A percentile compares a stretch with the other conserved stretches of the same genome.
Evolutionary conservation across 1,284 basidiomycete species (phyloP).

Genomic region (Trametes sp.): DNA sequence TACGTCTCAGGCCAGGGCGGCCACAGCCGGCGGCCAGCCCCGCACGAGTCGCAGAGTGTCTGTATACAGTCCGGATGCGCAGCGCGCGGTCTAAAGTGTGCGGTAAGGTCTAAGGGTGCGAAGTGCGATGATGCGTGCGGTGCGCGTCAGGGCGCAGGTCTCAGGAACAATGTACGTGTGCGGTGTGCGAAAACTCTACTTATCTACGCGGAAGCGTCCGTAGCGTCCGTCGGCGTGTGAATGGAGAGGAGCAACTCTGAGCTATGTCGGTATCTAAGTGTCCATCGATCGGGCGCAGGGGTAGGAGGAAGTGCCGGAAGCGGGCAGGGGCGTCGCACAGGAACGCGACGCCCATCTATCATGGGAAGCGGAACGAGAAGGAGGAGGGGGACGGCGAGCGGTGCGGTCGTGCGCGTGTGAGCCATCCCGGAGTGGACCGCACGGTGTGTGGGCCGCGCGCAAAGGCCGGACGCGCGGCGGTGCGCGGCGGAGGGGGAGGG

Average conservation of each 20-base stretch:
- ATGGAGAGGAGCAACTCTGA: too few relatives aligned
- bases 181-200: conserved; percentile 9
- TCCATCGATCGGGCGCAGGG: conserved; percentile 10
- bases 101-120: not conserved
- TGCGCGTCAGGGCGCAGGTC: too few relatives aligned
- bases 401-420: not conserved
- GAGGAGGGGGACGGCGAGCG: not conserved
- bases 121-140: not conserved
- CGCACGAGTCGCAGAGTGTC: too few relatives aligned
- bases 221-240: conserved; percentile 12
- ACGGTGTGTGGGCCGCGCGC: not conserved
- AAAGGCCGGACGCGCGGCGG: not conserved
- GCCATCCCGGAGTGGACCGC: not conserved
- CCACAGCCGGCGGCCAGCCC: too few relatives aligned
- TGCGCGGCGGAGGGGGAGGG: too few relatives aligned
- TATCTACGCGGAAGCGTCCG: conserved; percentile 15
- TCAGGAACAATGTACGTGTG: not conserved
- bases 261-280: conserved; percentile 8
- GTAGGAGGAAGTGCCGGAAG: not conserved
- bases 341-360: conserved; percentile 1
- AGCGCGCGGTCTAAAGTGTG: not conserved
- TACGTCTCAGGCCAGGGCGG: too few relatives aligned
- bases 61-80: not conserved
- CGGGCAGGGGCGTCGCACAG: not conserved
- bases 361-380: not conserved